Conservation (phyloP, 2,329 filamentous ascomycete genomes). For the Apiospora hydei region DNA sequence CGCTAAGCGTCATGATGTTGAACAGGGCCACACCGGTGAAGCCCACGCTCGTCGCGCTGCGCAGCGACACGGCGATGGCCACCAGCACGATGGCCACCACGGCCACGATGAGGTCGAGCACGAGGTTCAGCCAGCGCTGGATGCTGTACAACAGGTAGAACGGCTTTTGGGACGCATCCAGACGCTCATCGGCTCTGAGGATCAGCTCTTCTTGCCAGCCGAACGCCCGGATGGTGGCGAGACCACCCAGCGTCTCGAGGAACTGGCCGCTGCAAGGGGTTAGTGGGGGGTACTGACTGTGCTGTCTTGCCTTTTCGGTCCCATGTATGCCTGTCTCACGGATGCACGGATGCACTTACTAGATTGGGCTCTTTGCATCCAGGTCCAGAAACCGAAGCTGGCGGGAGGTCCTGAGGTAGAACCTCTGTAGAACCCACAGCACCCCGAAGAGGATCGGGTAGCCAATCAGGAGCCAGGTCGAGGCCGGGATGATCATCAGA, state of each 20-base stretch:
- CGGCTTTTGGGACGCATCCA: constrained; percentile 25
- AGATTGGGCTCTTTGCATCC: constrained; percentile 22
- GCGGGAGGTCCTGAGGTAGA: constrained; percentile 22
- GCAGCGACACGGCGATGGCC: constrained; percentile 29
- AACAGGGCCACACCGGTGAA: constrained; percentile 32
- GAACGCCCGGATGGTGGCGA: constrained; percentile 26
- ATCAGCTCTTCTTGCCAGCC: constrained; percentile 22
- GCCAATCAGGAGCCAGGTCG: constrained; percentile 17
- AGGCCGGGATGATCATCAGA: constrained; percentile 21
- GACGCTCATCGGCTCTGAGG: constrained; percentile 8
- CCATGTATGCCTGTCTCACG: not conserved
- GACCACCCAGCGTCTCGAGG: constrained; percentile 21
- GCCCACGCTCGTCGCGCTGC: constrained; percentile 28
- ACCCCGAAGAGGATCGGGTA: constrained; percentile 21
- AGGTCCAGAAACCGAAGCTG: constrained; percentile 24
- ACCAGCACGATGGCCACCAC: constrained; percentile 24
- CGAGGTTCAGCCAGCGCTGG: constrained; percentile 25
- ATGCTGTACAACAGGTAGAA: constrained; percentile 25
- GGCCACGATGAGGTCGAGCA: constrained; percentile 27
- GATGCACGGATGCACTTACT: constrained; percentile 7
- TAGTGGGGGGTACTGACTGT: not conserved
- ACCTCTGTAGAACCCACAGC: constrained; percentile 21
- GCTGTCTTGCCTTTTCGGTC: not conserved
- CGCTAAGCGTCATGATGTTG: constrained; percentile 24
- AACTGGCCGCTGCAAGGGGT: constrained; percentile 22